Evolutionary conservation across 2,329 filamentous ascomycete species (phyloP).

Genomic region (Juglanconis oblonga): DNA sequence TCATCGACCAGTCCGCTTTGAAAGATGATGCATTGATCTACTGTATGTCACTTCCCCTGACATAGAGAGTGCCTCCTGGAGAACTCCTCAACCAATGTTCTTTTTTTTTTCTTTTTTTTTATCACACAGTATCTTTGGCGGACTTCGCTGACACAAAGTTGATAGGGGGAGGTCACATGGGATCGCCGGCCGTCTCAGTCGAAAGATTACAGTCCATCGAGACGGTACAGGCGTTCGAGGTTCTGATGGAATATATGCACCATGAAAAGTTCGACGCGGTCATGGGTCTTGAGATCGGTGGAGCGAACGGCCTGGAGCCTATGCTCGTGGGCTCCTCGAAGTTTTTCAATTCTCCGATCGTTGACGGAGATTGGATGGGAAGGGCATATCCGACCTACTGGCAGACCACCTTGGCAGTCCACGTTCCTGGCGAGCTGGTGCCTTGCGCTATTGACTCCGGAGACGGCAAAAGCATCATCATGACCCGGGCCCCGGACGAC

Average conservation of each 20-base stretch:
- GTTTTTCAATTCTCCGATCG: constrained; percentile 32
- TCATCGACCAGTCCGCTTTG: constrained; percentile 38
- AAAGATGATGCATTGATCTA: constrained; percentile 41
- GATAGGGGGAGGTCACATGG: constrained; percentile 36
- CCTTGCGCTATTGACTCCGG: constrained; percentile 44
- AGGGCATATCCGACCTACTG: constrained; percentile 26
- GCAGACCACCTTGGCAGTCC: constrained; percentile 37
- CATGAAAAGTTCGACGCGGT: constrained; percentile 32
- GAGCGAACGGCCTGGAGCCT: constrained; percentile 46
- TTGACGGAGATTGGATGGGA: constrained; percentile 32
- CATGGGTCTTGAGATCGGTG: constrained; percentile 53
- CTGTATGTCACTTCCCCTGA: constrained; percentile 20
- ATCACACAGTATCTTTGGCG: no score
- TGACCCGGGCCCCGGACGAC: constrained; percentile 38
- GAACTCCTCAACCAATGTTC: no score
- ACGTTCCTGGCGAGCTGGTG: constrained; percentile 35
- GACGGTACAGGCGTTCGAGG: constrained; percentile 33
- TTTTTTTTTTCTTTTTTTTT: no score
- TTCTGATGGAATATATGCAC: constrained; percentile 31
- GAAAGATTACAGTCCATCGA: constrained; percentile 41
- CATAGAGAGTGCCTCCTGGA: no score
- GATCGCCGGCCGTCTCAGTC: constrained; percentile 39
- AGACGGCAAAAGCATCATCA: constrained; percentile 40
- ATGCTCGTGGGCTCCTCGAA: constrained; percentile 35
- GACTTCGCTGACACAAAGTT: no score